Evolutionary conservation across 2,329 filamentous ascomycete species (phyloP).

Genomic region (Thielaviopsis populi): DNA sequence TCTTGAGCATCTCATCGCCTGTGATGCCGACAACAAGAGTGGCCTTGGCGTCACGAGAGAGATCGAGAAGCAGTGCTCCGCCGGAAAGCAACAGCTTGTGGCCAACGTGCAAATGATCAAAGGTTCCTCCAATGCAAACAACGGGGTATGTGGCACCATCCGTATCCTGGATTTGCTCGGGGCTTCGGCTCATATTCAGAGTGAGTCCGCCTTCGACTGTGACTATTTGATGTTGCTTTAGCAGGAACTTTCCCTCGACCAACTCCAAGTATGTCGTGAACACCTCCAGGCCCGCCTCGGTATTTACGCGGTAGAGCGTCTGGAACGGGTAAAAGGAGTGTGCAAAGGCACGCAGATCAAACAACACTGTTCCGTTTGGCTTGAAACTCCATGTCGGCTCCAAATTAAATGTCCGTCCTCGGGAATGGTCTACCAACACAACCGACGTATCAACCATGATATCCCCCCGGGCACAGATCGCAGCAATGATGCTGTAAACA

Average conservation of each 20-base stretch:
- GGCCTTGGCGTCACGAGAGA: constrained; percentile 25
- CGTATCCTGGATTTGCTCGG: neutral
- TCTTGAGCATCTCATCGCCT: constrained; percentile 68
- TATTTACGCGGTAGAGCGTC: constrained; percentile 49
- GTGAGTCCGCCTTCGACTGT: constrained; percentile 37
- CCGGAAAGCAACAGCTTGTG: constrained; percentile 96
- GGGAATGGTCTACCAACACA: constrained; percentile 52
- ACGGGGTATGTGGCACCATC: constrained; percentile 4
- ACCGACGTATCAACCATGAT: constrained; percentile 52
- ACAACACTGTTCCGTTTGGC: constrained; percentile 32
- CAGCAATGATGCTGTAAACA: constrained; percentile 62
- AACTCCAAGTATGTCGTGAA: constrained; percentile 34
- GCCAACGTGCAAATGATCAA: constrained; percentile 87
- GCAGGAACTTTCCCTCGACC: constrained; percentile 31
- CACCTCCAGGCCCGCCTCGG: constrained; percentile 47
- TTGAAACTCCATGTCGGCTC: constrained; percentile 27
- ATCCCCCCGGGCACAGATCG: constrained; percentile 49
- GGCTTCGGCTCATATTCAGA: neutral
- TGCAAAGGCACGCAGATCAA: constrained; percentile 38
- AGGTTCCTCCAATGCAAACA: constrained; percentile 81
- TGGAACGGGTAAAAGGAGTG: constrained; percentile 45
- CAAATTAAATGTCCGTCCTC: constrained; percentile 22
- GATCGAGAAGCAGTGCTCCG: constrained; percentile 50
- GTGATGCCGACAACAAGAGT: constrained; percentile 74
- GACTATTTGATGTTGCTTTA: constrained; percentile 37